Evolutionary conservation across 371 early-diverging fungal species (phyloP).

Genomic region (Dichotomocladium elegans): DNA sequence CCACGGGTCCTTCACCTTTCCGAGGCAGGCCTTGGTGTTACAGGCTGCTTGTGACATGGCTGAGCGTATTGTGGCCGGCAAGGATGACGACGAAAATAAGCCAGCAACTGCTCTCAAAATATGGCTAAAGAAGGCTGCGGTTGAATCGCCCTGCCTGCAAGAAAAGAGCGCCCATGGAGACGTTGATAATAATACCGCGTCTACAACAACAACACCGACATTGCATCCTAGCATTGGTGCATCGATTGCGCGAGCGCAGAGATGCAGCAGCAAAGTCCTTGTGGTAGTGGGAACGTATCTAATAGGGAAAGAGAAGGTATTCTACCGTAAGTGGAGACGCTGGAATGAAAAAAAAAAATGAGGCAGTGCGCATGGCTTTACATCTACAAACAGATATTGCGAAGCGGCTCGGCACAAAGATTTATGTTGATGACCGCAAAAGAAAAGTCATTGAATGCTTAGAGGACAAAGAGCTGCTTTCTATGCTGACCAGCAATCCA

Average conservation of each 20-base stretch:
- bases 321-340: slow-evolving; percentile 42
- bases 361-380: no score
- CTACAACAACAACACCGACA: no score
- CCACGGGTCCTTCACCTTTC: slow-evolving; percentile 77
- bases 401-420: slow-evolving; percentile 60
- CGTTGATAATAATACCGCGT: no score
- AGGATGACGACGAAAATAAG: background rate
- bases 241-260: no score
- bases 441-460: slow-evolving; percentile 57
- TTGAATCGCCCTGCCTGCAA: no score
- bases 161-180: no score
- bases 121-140: background rate
- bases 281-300: slow-evolving; percentile 88
- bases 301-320: slow-evolving; percentile 91
- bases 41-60: slow-evolving; percentile 42
- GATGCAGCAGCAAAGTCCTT: slow-evolving; percentile 39
- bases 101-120: background rate
- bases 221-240: no score
- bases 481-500: slow-evolving; percentile 62
- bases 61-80: background rate
- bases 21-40: slow-evolving; percentile 74
- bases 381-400: no score
- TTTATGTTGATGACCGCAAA: slow-evolving; percentile 69
- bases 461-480: slow-evolving; percentile 61
- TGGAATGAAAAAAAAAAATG: background rate